Conservation (phyloP, 2,329 filamentous ascomycete genomes). For the Scedosporium boydii region DNA sequence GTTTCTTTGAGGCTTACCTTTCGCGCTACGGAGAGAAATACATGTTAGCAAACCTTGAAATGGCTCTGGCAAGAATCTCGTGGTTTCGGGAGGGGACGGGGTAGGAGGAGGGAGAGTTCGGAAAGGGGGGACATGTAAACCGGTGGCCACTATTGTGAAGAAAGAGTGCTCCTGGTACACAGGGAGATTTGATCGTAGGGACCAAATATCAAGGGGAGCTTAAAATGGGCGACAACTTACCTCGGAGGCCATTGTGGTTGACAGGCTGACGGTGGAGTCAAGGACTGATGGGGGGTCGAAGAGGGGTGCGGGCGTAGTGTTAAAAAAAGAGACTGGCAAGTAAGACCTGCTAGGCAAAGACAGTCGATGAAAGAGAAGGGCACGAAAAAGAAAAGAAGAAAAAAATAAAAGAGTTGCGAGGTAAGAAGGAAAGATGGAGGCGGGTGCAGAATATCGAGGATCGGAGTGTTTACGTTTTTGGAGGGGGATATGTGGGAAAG, state of each 20-base stretch:
- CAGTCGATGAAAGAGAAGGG: slow-evolving; percentile 1
- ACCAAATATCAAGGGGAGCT: slow-evolving; percentile 9
- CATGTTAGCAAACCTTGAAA: slow-evolving; percentile 24
- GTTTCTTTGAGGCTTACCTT: slow-evolving; percentile 41
- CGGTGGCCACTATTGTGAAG: background rate
- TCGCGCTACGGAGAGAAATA: slow-evolving; percentile 47
- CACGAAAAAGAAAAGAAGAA: slow-evolving; percentile 1
- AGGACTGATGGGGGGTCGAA: background rate
- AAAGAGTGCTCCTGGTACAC: no score
- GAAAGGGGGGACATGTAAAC: background rate
- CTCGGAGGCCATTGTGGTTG: slow-evolving; percentile 51
- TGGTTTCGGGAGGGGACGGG: slow-evolving; percentile 6
- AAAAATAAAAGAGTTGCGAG: background rate
- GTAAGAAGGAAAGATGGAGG: background rate
- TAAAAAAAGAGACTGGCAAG: background rate
- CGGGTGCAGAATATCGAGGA: background rate
- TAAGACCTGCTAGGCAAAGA: background rate
- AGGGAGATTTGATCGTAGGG: background rate
- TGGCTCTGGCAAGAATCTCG: slow-evolving; percentile 7
- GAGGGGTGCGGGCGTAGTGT: slow-evolving; percentile 4
- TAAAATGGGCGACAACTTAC: slow-evolving; percentile 31
- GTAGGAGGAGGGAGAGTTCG: background rate
- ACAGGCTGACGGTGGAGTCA: background rate
- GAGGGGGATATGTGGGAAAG: background rate
- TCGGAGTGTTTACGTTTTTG: background rate